Evolutionary conservation across 2,329 filamentous ascomycete species (phyloP), one percentile per base, ranked within the genome.

Genomic region (Rasamsonia emersonii): DNA sequence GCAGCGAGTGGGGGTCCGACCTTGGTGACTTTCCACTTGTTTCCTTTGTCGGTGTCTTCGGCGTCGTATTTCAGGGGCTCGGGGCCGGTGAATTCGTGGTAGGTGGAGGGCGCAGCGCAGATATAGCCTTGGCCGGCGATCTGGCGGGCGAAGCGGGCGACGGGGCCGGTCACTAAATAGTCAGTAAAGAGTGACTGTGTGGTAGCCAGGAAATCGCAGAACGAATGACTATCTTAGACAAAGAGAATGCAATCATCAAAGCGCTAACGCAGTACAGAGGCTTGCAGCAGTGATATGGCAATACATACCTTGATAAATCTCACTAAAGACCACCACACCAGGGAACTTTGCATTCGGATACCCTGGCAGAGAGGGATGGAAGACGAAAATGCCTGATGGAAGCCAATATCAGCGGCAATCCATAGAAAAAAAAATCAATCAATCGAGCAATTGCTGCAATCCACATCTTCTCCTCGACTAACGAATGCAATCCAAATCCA

Each of bases 221-320:
- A n/a, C n/a, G n/a, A n/a, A n/a, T n/a, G n/a, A n/a, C n/a, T n/a
- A n/a, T n/a, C n/a, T n/a, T n/a, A n/a, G n/a, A n/a, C n/a, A n/a
- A n/a, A n/a, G n/a, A n/a, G n/a, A n/a, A n/a, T n/a, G n/a, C n/a
- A n/a, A n/a, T n/a, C n/a, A n/a, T n/a, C n/a, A n/a, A n/a, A n/a
- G n/a, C n/a, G n/a, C n/a, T n/a, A n/a, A n/a, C n/a, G n/a, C n/a
- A n/a, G n/a, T n/a, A n/a, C n/a, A n/a, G n/a, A n/a, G n/a, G n/a
- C n/a, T n/a, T n/a, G n/a, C n/a, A n/a, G n/a, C n/a, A n/a, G 31
- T 21, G 29, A 20, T 38, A 51, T 36, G n/a, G n/a, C n/a, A n/a
- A n/a, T n/a, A n/a, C n/a, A 6, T 59, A 86, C 86, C 86, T 77
- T 95, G 88, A 54, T 95, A 95, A 50, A 95, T 95, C 63, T 95